Conservation (phyloP, 2,329 filamentous ascomycete species). For the Penicillium olsonii region DNA sequence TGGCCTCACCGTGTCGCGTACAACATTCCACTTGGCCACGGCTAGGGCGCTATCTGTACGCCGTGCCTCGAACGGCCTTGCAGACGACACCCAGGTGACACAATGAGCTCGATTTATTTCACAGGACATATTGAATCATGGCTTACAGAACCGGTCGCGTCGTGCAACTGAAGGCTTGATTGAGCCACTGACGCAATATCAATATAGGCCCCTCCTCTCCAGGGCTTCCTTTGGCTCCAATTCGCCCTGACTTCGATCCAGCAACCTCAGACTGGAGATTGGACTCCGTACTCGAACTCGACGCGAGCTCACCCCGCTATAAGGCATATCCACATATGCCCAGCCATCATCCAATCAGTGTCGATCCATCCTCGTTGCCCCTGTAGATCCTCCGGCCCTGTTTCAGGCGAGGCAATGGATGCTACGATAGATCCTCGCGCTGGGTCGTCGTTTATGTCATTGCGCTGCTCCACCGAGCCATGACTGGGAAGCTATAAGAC, state of each 20-base stretch:
- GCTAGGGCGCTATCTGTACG: neutral
- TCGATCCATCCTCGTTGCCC: slow-evolving; percentile 1
- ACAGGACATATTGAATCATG: neutral
- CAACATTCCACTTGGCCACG: neutral
- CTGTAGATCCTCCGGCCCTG: slow-evolving; percentile 10
- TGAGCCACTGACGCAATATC: neutral
- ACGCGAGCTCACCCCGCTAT: neutral
- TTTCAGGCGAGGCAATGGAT: slow-evolving; percentile 1
- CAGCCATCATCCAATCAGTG: slow-evolving; percentile 5
- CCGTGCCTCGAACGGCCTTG: neutral
- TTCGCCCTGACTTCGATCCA: no score
- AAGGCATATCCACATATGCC: neutral
- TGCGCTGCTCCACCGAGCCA: neutral
- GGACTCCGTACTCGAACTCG: neutral
- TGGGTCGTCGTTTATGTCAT: slow-evolving; percentile 1
- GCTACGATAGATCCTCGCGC: slow-evolving; percentile 4
- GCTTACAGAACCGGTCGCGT: neutral
- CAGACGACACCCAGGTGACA: neutral
- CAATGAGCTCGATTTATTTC: no score
- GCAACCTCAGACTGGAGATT: neutral
- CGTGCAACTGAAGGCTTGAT: neutral
- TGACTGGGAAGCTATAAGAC: slow-evolving; percentile 7
- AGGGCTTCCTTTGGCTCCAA: no score
- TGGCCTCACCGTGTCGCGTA: neutral
- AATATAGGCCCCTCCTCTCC: no score